A percentile compares a stretch with the other conserved stretches of the same genome.
Evolutionary conservation across 2,329 filamentous ascomycete species (phyloP).

Genomic region (Sporothrix luriei): DNA sequence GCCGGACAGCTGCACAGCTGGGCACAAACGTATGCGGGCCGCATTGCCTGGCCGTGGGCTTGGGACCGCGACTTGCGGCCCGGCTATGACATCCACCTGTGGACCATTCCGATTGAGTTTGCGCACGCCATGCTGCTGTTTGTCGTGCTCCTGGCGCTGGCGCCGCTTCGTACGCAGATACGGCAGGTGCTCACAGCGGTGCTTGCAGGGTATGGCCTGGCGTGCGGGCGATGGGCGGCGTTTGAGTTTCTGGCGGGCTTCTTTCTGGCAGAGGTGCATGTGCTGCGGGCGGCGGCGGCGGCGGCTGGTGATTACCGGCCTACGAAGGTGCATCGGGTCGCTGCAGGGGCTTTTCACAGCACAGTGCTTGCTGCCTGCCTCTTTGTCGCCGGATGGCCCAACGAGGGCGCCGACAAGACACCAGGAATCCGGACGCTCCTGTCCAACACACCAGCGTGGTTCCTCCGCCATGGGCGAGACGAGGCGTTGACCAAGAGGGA

Average conservation of each 20-base stretch:
- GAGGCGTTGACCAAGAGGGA: neutral
- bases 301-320: neutral
- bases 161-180: constrained; percentile 42
- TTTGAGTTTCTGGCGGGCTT: constrained; percentile 53
- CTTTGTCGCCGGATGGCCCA: constrained; percentile 49
- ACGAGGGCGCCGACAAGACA: constrained; percentile 42
- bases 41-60: constrained; percentile 44
- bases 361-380: neutral
- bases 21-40: constrained; percentile 41
- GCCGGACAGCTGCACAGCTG: constrained; percentile 42
- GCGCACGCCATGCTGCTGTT: constrained; percentile 52
- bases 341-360: constrained; percentile 34
- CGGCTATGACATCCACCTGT: constrained; percentile 50
- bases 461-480: constrained; percentile 34
- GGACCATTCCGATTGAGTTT: constrained; percentile 55
- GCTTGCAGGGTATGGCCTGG: constrained; percentile 46
- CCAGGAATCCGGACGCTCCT: constrained; percentile 43
- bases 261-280: constrained; percentile 50
- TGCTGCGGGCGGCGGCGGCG: constrained; percentile 35
- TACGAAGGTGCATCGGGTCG: neutral
- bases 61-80: constrained; percentile 44
- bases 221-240: constrained; percentile 48
- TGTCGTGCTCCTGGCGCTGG: constrained; percentile 45
- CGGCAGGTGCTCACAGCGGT: constrained; percentile 41
- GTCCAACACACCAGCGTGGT: constrained; percentile 43